phyloP scores from a whole-genome alignment of 1,284 basidiomycete species.

The Boletus mariae region DNA sequence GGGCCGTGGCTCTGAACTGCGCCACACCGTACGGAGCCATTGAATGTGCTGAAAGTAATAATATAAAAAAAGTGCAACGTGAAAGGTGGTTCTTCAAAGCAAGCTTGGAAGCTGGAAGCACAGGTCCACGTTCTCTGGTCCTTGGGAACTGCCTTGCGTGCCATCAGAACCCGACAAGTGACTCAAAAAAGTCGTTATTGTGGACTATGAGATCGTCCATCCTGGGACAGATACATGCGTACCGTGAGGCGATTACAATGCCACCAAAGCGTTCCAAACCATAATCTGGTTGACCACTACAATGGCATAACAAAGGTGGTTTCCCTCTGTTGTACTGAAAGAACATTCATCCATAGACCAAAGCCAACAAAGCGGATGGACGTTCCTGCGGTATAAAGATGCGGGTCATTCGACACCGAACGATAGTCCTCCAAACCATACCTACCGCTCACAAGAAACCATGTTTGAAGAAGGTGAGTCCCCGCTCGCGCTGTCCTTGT shows the following conservation, averaged over 20 bases:
- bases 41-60: too few relatives aligned
- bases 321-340: not conserved
- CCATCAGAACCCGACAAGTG: not conserved
- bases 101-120: too few relatives aligned
- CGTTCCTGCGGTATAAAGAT: not conserved
- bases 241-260: not conserved
- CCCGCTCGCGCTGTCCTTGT: too few relatives aligned
- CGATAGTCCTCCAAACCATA: too few relatives aligned
- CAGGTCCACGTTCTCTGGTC: too few relatives aligned
- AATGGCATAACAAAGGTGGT: not conserved
- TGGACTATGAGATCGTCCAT: not conserved
- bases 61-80: too few relatives aligned
- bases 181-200: not conserved
- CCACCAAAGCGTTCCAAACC: not conserved
- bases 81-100: too few relatives aligned
- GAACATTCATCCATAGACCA: not conserved
- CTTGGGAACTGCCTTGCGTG: not conserved
- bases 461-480: not conserved
- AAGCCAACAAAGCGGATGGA: not conserved
- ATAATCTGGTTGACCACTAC: not conserved
- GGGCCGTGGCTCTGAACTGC: too few relatives aligned
- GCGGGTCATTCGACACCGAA: not conserved
- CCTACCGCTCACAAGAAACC: not conserved
- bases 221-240: not conserved
- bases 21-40: too few relatives aligned